Evolutionary conservation across 495 filamentous ascomycete species (phyloP).

Genomic region (Tuber indicum): DNA sequence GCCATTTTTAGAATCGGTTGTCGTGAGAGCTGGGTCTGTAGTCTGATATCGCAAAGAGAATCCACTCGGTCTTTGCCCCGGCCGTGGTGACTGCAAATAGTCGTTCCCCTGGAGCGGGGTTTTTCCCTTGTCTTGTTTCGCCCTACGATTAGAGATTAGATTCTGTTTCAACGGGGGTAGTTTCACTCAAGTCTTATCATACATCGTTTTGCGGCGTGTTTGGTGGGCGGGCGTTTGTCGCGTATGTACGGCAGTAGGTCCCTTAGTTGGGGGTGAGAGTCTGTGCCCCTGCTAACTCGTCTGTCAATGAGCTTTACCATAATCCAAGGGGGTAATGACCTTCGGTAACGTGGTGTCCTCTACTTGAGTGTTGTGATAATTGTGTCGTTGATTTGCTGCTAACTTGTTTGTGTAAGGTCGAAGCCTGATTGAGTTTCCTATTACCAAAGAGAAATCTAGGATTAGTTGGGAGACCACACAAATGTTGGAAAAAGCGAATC

Average conservation of each 20-base stretch:
- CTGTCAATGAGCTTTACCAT: not conserved
- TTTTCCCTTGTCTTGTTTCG: not conserved
- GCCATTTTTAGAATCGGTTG: not conserved
- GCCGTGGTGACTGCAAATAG: not conserved
- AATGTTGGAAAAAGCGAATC: not conserved
- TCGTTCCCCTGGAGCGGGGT: not conserved
- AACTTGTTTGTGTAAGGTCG: not conserved
- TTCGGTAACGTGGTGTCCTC: not conserved
- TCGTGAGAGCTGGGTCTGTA: not conserved
- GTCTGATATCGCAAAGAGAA: not conserved
- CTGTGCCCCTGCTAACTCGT: not conserved
- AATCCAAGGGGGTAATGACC: not conserved
- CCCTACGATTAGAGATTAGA: not conserved
- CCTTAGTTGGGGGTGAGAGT: not conserved
- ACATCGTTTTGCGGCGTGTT: not conserved
- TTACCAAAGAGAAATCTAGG: not conserved
- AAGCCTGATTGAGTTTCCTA: not conserved
- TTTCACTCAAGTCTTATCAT: not conserved
- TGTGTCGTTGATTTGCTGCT: not conserved
- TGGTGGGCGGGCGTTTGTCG: not conserved
- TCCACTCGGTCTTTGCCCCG: not conserved
- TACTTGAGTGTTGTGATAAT: not conserved
- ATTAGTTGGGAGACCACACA: not conserved
- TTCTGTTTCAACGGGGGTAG: not conserved
- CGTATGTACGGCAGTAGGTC: not conserved